Evolutionary conservation across 2,329 filamentous ascomycete genomes (phyloP).

Genomic region (Fusarium goolgardi): DNA sequence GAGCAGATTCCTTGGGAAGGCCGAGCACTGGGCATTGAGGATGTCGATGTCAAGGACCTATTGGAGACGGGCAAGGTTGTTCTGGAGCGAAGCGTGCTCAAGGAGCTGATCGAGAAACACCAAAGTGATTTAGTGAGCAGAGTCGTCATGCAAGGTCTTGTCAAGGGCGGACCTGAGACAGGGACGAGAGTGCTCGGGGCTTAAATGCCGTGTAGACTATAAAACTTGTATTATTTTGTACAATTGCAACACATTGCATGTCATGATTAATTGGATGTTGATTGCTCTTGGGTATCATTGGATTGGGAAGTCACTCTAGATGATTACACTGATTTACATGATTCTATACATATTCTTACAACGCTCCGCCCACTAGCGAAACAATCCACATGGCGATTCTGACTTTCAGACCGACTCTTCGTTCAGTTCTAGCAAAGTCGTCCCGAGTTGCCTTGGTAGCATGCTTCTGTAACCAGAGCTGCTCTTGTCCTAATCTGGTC

Average conservation of each 20-base stretch:
- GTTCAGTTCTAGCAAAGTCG: constrained; percentile 83
- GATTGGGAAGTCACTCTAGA: constrained; percentile 7
- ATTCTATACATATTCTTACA: constrained; percentile 60
- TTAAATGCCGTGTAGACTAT: constrained; percentile 42
- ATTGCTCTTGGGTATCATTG: constrained; percentile 31
- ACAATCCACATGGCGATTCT: constrained; percentile 95
- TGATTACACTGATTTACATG: constrained; percentile 37
- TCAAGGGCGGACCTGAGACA: constrained; percentile 49
- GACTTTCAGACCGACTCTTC: constrained; percentile 87
- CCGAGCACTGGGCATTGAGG: constrained; percentile 74
- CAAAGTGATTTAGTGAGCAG: constrained; percentile 71
- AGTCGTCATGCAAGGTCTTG: constrained; percentile 58
- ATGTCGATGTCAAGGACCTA: constrained; percentile 96
- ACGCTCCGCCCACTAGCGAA: constrained; percentile 83
- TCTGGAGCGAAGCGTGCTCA: constrained; percentile 84
- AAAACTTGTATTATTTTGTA: constrained; percentile 49
- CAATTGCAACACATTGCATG: constrained; percentile 20
- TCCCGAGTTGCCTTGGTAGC: constrained; percentile 75
- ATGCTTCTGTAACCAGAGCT: constrained; percentile 81
- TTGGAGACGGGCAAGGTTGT: constrained; percentile 86
- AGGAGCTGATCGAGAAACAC: constrained; percentile 78
- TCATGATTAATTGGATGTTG: constrained; percentile 1
- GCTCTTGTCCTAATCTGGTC: constrained; percentile 79
- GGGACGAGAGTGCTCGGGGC: constrained; percentile 55
- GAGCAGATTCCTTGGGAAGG: constrained; percentile 73